These are phyloP conservation scores for Saccharomyces hybrid DNA, from an alignment of 1,139 yeast genomes.

Conservation along the genomic window DNA sequence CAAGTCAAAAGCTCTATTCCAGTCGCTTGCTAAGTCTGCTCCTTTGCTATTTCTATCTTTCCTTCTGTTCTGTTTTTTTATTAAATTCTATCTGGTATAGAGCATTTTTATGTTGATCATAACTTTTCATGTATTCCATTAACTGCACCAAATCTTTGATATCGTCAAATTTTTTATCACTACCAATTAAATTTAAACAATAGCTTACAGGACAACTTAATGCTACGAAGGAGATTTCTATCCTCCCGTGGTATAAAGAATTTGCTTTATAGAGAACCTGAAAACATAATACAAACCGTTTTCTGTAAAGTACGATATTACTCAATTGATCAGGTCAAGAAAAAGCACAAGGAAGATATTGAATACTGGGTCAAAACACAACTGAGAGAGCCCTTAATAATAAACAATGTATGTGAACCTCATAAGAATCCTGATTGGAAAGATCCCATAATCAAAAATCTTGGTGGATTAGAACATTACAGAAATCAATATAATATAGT, in stretches of 20 bases:
- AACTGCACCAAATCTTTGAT: background rate
- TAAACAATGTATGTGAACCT: background rate
- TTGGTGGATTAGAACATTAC: background rate
- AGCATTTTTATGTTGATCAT: background rate
- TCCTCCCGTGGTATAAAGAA: background rate
- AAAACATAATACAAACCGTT: background rate
- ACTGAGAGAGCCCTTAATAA: slow-evolving; percentile 7
- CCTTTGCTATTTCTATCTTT: background rate
- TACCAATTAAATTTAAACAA: background rate
- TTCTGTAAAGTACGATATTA: slow-evolving; percentile 1
- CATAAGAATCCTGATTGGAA: background rate
- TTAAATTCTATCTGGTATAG: background rate
- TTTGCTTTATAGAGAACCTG: background rate
- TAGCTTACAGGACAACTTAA: background rate
- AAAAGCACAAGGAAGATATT: slow-evolving; percentile 11
- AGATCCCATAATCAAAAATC: background rate
- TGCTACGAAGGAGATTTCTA: background rate
- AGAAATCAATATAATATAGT: background rate
- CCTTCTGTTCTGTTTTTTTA: background rate
- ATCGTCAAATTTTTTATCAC: background rate
- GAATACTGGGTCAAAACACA: slow-evolving; percentile 12
- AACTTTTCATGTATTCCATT: background rate
- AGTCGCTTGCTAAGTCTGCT: background rate
- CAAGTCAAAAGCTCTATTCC: background rate
- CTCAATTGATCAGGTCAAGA: slow-evolving; percentile 1